A percentile compares a stretch with the other conserved stretches of the same genome.
Conservation (phyloP, 305 asterid genomes). For the Fraxinus sp. region DNA sequence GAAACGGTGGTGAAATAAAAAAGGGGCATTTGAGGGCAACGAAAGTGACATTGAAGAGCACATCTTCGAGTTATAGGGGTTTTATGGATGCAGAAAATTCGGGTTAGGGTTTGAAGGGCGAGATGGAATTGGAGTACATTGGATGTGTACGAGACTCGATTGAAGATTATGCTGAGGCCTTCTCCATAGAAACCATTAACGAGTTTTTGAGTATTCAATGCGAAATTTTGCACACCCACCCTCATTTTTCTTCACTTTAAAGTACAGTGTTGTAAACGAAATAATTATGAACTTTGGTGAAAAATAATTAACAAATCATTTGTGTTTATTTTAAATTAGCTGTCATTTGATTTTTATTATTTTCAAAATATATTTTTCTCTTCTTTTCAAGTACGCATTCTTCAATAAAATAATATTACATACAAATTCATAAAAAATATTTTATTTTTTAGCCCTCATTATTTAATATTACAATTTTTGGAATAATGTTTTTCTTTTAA, state of each 20-base stretch:
- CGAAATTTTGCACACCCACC: neutral
- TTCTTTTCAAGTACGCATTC: too few relatives aligned
- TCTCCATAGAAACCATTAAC: neutral
- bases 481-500: too few relatives aligned
- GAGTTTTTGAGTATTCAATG: neutral
- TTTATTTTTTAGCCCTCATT: too few relatives aligned
- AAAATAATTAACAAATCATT: neutral
- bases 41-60: conserved; percentile 52
- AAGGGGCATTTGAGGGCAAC: conserved; percentile 40
- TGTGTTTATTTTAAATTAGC: neutral
- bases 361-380: too few relatives aligned
- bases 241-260: neutral
- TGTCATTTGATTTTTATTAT: too few relatives aligned
- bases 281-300: neutral
- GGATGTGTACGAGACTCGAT: neutral
- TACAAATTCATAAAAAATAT: too few relatives aligned
- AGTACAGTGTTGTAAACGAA: neutral
- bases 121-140: neutral
- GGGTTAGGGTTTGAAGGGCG: neutral
- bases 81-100: conserved; percentile 3
- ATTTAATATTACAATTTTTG: too few relatives aligned
- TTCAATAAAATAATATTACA: too few relatives aligned
- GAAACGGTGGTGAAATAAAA: conserved; percentile 34
- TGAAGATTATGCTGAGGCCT: neutral
- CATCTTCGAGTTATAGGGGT: conserved; percentile 31